A percentile compares a stretch with the other conserved stretches of the same genome.
Evolutionary conservation across 2,329 filamentous ascomycete genomes (phyloP).

Genomic region (Stylonectria norvegica): DNA sequence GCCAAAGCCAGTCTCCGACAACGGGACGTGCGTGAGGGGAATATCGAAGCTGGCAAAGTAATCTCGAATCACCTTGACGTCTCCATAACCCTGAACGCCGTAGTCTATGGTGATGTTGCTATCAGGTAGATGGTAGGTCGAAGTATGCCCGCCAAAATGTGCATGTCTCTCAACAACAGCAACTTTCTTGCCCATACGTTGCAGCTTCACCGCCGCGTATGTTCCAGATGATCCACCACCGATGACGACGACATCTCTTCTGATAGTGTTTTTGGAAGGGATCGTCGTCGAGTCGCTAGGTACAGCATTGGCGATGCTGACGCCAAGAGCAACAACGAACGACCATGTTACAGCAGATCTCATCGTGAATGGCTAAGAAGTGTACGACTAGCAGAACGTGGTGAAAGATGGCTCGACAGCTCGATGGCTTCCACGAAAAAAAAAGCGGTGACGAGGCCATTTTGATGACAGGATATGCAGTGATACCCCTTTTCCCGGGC

Average conservation of each 20-base stretch:
- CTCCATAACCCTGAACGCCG: constrained; percentile 17
- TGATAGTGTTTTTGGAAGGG: constrained; percentile 3
- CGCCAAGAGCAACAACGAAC: constrained; percentile 11
- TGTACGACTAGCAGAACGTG: constrained; percentile 6
- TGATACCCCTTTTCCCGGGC: constrained; percentile 13
- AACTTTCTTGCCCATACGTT: constrained; percentile 16
- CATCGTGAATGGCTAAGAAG: constrained; percentile 15
- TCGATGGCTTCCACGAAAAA: constrained; percentile 1
- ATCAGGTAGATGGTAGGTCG: constrained; percentile 14
- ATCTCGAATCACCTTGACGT: constrained; percentile 9
- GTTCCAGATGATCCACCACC: constrained; percentile 18
- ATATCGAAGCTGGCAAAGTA: constrained; percentile 16
- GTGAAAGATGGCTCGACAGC: constrained; percentile 5
- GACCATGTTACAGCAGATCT: constrained; percentile 18
- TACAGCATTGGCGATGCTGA: constrained; percentile 8
- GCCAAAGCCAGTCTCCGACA: constrained; percentile 14
- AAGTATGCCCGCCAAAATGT: constrained; percentile 16
- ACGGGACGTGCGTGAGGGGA: constrained; percentile 3
- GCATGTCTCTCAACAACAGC: constrained; percentile 13
- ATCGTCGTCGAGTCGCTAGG: constrained; percentile 1
- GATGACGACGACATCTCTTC: constrained; percentile 15
- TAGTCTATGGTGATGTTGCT: constrained; percentile 17
- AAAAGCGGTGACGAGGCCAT: constrained; percentile 12
- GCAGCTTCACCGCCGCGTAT: constrained; percentile 17
- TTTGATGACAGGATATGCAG: constrained; percentile 17